Evolutionary conservation across 768 basidiomycete species (phyloP), one percentile per base, ranked within the genome.

Genomic region (Porphyrellus cyaneotinctus): DNA sequence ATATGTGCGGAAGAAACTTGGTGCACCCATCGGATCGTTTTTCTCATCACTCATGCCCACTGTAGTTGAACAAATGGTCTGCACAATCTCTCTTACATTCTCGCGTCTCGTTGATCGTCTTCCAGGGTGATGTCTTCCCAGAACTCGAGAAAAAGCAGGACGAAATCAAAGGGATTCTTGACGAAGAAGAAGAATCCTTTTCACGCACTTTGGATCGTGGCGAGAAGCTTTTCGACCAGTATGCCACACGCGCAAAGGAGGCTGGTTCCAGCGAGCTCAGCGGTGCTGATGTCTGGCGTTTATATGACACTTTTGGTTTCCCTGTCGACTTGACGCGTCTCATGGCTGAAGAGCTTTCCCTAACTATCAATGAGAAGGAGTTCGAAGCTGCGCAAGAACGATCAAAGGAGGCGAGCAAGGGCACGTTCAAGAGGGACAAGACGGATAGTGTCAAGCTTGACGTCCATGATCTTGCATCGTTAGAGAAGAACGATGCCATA

Each of bases 271-370:
- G 74, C 35, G 81, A 84, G 59, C 82, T 99, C 28, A 83, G 75
- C 53, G 97, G 97, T 23, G 88, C 86, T 60, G 95, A 99, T 64
- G 91, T 97, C 32, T 99, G 97, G 97, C 81, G 91, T 24, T 72
- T 99, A 46, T 98, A 98, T 67, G 97, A 99, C 67, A 98, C 97
- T 1, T 99, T 90, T 66, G 97, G 97, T 46, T 99, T 99, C 76
- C 97, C 97, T 0, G 93, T 91, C 37, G 97, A 99, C 66, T 74
- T 99, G 45, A 99, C 97, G 1, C 85, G 88, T 45, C 77, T 99
- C 53, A 98, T 99, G 97, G 97, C 97, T 5, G 91, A 95, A 68
- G 97, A 99, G 65, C 74, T 91, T 26, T 87, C 85, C 2, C 75
- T 99, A 39, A 77, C 74, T 8, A 81, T 98, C 62, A 93, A 97